Evolutionary conservation across 1,284 basidiomycete genomes (phyloP), one percentile per base, ranked within the genome.

Genomic region (Phellopilus nigrolimitatus): DNA sequence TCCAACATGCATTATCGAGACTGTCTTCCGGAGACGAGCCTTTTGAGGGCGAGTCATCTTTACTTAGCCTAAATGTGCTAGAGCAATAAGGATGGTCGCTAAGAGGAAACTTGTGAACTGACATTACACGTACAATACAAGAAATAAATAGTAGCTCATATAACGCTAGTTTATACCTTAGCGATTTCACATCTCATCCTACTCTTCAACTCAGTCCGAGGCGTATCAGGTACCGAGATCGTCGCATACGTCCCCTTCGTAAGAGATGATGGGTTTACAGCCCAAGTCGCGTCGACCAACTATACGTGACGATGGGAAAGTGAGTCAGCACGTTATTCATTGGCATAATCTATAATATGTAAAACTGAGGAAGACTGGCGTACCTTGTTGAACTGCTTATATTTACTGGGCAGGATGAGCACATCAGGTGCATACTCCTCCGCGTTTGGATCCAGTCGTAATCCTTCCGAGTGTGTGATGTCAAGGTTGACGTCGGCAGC

Each of bases 371-470:
- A 39, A 21, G 24, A 38, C 13, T 7, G 25, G 5, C 27, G 21
- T 19, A 89, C 91, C 76, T 91, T 93, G 10, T 80, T 76, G 62
- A 95, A 95, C 25, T 92, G 85, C 66, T 88, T 92, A 40, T 95
- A 70, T 48, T 84, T 78, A 64, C 90, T 93, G 0, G 94, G 91
- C 1, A 93, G 64, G 45, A 98, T 78, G 34, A 98, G 71, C 2
- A 97, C 73, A 63, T 95, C 91, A 0, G 94, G 94, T 0, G 81
- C 75, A 56, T 62, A 67, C 24, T 74, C 71, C 3, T 63, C 68
- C 7, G 71, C 71, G 12, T 70, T 56, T 13, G 57, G 66, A 30
- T 72, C 68, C 4, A 85, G 63, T 24, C 65, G 71, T 15, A 84
- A 66, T 5, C 69, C 69, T 9, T 76, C 74, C 13, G 71, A 74